A percentile compares a stretch with the other conserved stretches of the same genome.
Evolutionary conservation across 768 basidiomycete species (phyloP).

Genomic region (Goffeauzyma gilvescens): DNA sequence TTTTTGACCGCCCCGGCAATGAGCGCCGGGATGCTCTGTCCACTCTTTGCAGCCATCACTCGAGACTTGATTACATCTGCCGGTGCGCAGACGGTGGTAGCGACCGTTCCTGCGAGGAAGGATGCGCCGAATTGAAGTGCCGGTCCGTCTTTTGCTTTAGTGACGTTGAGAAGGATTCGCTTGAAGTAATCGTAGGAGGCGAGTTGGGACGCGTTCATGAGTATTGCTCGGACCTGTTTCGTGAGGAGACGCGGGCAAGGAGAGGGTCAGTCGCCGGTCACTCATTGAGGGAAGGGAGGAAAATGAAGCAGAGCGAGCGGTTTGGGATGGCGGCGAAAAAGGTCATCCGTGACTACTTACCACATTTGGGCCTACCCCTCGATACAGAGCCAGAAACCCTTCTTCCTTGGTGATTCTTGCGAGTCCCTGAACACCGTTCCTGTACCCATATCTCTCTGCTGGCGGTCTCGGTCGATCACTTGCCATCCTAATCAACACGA

Average conservation of each 20-base stretch:
- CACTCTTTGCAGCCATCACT: conserved; percentile 17
- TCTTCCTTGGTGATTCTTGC: conserved; percentile 25
- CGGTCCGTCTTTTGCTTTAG: conserved; percentile 20
- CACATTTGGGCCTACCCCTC: conserved; percentile 25
- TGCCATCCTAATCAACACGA: conserved; percentile 22
- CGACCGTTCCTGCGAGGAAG: conserved; percentile 27
- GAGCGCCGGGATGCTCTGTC: conserved; percentile 8
- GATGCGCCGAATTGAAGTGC: conserved; percentile 27
- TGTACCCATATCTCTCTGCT: conserved; percentile 18
- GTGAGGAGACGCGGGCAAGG: neutral
- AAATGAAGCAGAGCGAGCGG: no score
- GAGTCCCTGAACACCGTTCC: conserved; percentile 25
- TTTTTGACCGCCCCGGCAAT: conserved; percentile 8
- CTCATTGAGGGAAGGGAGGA: no score
- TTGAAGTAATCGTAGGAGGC: conserved; percentile 31
- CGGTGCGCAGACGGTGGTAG: conserved; percentile 29
- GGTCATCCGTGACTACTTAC: conserved; percentile 15
- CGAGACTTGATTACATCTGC: conserved; percentile 29
- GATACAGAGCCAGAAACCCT: conserved; percentile 15
- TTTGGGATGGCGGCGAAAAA: no score
- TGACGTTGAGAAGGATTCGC: conserved; percentile 15
- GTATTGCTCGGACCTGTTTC: conserved; percentile 24
- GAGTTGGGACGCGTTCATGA: conserved; percentile 30
- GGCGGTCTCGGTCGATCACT: conserved; percentile 25
- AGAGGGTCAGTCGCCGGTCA: neutral